Evolutionary conservation across 1,139 yeast genomes (phyloP).

Genomic region (Kluyveromyces sp.): DNA sequence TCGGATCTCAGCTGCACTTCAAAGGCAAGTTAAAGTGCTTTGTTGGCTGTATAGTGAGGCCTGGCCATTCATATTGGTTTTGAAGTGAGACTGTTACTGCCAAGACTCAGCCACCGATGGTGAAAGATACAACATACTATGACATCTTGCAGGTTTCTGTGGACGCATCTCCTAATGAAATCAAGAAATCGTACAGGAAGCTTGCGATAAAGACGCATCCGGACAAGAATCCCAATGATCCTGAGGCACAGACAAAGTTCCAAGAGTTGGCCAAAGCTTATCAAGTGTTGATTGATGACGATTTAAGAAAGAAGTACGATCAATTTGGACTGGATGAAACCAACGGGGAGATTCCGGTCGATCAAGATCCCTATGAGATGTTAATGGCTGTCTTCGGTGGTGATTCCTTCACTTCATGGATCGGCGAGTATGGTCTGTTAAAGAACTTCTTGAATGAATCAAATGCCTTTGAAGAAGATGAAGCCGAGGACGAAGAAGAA

Average conservation of each 20-base stretch:
- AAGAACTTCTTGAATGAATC: conserved; percentile 54
- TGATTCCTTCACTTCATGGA: conserved; percentile 66
- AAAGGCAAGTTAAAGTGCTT: too few species aligned
- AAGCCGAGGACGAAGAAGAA: conserved; percentile 4
- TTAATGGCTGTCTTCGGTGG: conserved; percentile 73
- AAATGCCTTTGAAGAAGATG: conserved; percentile 37
- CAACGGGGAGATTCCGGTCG: conserved; percentile 9
- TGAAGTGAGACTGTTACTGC: background rate
- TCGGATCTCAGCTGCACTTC: too few species aligned
- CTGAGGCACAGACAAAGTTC: conserved; percentile 58
- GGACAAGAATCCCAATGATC: conserved; percentile 87
- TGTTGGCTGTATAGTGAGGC: too few species aligned
- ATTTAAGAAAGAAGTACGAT: conserved; percentile 55
- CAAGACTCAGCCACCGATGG: conserved; percentile 43
- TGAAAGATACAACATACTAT: conserved; percentile 87
- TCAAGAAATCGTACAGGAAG: conserved; percentile 88
- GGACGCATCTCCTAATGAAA: conserved; percentile 72
- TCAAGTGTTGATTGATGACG: conserved; percentile 57
- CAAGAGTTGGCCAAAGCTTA: conserved; percentile 68
- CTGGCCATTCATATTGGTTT: too few species aligned
- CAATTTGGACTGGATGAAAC: conserved; percentile 53
- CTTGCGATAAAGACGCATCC: conserved; percentile 89
- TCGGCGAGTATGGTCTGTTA: conserved; percentile 63
- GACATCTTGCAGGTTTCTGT: conserved; percentile 64
- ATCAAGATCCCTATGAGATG: conserved; percentile 62